Base-by-base conservation (phyloP, 78 protist species). In the Anaeramoeba flamelloides region DNA sequence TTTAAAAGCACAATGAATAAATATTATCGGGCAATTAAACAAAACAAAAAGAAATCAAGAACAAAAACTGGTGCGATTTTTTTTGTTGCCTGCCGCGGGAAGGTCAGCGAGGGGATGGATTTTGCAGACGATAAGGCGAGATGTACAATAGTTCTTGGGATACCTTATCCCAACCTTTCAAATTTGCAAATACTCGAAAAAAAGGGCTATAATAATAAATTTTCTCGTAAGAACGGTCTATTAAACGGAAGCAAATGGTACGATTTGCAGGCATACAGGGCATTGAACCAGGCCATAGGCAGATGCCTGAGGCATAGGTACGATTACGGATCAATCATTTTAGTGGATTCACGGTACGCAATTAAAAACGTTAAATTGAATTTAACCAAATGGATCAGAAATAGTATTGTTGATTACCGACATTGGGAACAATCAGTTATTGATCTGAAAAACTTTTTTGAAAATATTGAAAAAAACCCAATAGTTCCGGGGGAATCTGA, bases 281-380 rank as follows among this genome's bases (percentile, higher is more conserved):
- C 88, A 0, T 36, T 85, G 33, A 88, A 88, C 81, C 91, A 88
- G 84, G 86, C 88, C 3, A 39, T 83, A 37, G 91, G 91, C 2
- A 80, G 90, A 2, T 75, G 82, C 79, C 75, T 87, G 30, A 82
- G 90, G n/a, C 87, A 87, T 80, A 2, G 39, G 65, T 12, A 40
- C 34, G 90, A 87, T 81, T 87, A 76, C 79, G 90, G 90, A 32
- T 37, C 79, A 64, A 75, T 84, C 36, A 30, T 84, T 0, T 65
- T 87, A 82, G 0, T 82, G 74, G 90, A 87, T 39, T 74, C 38
- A 22, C 77, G 89, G 31, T 86, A n/a, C n/a, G n/a, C n/a, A 76
- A 31, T 30, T 65, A 8, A 26, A 8, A 76, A n/a, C n/a, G n/a
- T n/a, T n/a, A n/a, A n/a, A n/a, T n/a, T n/a, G n/a, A n/a, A n/a